phyloP scores from a whole-genome alignment of 352 stramenopile species.

The Globisporangium ultimum region DNA sequence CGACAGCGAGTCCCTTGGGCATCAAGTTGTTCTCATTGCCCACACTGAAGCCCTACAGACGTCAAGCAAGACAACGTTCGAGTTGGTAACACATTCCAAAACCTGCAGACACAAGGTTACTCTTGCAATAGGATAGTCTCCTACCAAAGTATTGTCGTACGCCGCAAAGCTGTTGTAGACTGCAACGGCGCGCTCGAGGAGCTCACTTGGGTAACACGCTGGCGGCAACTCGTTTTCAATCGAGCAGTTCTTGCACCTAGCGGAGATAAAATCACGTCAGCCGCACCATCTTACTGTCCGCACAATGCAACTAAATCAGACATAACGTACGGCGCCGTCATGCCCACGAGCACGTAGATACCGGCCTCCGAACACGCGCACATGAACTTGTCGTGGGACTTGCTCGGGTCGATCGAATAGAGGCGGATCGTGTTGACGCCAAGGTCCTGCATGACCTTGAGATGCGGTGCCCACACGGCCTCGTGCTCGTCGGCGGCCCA shows the following conservation, averaged over 20 bases:
- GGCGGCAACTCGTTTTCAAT: constrained; percentile 39
- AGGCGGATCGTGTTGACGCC: constrained; percentile 66
- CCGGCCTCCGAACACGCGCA: constrained; percentile 55
- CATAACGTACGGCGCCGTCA: constrained; percentile 32
- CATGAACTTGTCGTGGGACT: constrained; percentile 78
- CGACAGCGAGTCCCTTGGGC: constrained; percentile 33
- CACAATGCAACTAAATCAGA: not conserved
- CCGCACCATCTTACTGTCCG: not conserved
- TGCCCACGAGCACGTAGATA: constrained; percentile 73
- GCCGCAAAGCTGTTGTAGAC: constrained; percentile 71
- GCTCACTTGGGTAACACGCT: constrained; percentile 42
- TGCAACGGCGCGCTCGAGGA: constrained; percentile 52
- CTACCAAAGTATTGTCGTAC: constrained; percentile 59
- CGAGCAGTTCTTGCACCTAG: constrained; percentile 43
- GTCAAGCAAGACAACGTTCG: not conserved
- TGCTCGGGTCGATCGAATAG: constrained; percentile 60
- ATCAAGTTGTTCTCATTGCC: constrained; percentile 69
- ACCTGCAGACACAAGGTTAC: not conserved
- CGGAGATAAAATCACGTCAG: not conserved
- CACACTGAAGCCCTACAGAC: constrained; percentile 43
- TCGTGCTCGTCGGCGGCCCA: constrained; percentile 60
- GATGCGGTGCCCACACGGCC: constrained; percentile 42
- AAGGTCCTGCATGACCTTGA: constrained; percentile 48
- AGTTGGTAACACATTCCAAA: not conserved
- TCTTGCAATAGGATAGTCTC: too few species aligned